Conservation (phyloP, 805 yeast species). For the Cephaloascus albidus region DNA sequence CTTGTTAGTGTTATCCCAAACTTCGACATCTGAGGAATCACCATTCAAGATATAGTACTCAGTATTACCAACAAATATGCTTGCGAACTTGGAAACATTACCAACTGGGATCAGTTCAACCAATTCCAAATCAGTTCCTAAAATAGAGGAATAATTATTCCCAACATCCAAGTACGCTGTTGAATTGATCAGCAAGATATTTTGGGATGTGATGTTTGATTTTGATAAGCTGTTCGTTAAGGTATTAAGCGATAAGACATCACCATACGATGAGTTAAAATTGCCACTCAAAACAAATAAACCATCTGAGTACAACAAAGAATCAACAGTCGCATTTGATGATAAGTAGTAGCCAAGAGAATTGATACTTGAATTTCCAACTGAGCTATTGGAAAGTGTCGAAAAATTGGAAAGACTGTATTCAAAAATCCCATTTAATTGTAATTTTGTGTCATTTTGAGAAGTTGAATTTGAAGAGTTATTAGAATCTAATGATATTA, state of each 20-base stretch:
- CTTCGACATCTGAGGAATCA: constrained; percentile 10
- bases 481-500: constrained; percentile 36
- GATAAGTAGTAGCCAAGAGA: constrained; percentile 25
- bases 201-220: constrained; percentile 7
- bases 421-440: constrained; percentile 75
- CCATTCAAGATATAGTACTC: constrained; percentile 33
- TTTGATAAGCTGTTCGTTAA: constrained; percentile 18
- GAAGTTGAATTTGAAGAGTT: constrained; percentile 17
- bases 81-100: constrained; percentile 12
- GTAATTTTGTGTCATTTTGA: constrained; percentile 14
- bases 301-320: constrained; percentile 19
- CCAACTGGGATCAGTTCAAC: constrained; percentile 24
- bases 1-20: constrained; percentile 31
- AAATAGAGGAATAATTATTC: constrained; percentile 7
- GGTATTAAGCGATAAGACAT: constrained; percentile 8
- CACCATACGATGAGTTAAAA: constrained; percentile 23
- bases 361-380: constrained; percentile 43
- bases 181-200: constrained; percentile 6
- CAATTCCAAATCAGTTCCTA: constrained; percentile 12
- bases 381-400: constrained; percentile 6
- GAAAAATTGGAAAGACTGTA: constrained; percentile 66
- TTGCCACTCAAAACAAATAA: constrained; percentile 41
- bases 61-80: constrained; percentile 22
- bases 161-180: constrained; percentile 13
- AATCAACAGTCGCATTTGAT: constrained; percentile 27